Percentiles rank a stretch among this genome's conserved stretches.
These are phyloP conservation scores for Lathyrus tuberosus DNA, from an alignment of 306 rosid genomes.

Conservation along the genomic window DNA sequence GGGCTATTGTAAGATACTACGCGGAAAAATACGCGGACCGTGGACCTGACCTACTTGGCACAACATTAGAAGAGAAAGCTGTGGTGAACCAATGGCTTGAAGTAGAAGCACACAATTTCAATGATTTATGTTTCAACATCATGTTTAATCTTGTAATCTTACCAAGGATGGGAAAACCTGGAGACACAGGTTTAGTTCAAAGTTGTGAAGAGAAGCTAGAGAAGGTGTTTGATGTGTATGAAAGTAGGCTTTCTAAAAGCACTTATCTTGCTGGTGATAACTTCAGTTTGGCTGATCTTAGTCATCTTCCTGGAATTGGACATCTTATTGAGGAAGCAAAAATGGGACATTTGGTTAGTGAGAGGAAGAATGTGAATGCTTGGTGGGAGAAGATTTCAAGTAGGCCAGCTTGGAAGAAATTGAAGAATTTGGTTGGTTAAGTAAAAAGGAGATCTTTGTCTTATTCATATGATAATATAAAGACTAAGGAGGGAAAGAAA, in stretches of 20 bases:
- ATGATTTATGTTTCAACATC: constrained; percentile 53
- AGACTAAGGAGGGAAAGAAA: too few relatives aligned
- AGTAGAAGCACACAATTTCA: constrained; percentile 76
- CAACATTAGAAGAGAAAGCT: constrained; percentile 65
- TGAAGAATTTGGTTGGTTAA: constrained; percentile 44
- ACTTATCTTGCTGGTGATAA: constrained; percentile 58
- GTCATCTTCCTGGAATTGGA: constrained; percentile 64
- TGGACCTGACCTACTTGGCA: constrained; percentile 64
- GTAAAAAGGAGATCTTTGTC: background rate
- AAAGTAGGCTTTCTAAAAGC: constrained; percentile 50
- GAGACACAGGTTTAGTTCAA: constrained; percentile 48
- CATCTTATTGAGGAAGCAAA: constrained; percentile 51
- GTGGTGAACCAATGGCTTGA: constrained; percentile 79
- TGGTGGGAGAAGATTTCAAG: constrained; percentile 72
- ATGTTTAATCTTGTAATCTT: constrained; percentile 59
- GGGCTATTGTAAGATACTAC: constrained; percentile 66
- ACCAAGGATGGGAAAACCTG: constrained; percentile 55
- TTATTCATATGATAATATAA: too few relatives aligned
- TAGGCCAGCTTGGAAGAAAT: constrained; percentile 71
- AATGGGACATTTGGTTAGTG: constrained; percentile 53
- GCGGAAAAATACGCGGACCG: constrained; percentile 58
- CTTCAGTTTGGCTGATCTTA: constrained; percentile 69
- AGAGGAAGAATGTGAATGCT: constrained; percentile 58
- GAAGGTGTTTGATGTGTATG: constrained; percentile 68
- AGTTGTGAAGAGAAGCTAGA: constrained; percentile 48